These are phyloP conservation scores for Colletotrichum noveboracense DNA, from an alignment of 2,329 filamentous ascomycete genomes.

Conservation along the genomic window DNA sequence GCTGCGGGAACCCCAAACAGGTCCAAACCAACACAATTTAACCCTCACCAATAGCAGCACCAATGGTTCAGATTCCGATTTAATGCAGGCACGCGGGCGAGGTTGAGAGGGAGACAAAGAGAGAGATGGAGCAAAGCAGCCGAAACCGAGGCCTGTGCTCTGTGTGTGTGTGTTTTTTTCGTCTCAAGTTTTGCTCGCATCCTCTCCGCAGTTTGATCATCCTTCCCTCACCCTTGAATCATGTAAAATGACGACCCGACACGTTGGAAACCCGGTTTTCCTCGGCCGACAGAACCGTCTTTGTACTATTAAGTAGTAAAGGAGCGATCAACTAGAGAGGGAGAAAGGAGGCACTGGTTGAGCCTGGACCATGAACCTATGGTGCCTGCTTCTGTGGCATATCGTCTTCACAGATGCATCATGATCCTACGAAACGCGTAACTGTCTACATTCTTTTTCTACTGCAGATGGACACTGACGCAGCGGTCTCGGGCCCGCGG, in stretches of 20 bases:
- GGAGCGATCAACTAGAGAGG: not conserved
- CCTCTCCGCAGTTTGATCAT: not conserved
- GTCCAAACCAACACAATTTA: not conserved
- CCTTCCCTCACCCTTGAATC: not conserved
- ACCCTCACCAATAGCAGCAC: not conserved
- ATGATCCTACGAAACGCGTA: not conserved
- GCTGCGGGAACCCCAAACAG: not conserved
- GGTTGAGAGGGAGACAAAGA: not conserved
- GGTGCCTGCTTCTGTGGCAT: not conserved
- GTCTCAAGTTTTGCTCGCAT: constrained; percentile 6
- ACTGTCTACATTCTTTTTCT: not conserved
- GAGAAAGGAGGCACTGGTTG: not conserved
- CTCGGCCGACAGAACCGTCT: not conserved
- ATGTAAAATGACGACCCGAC: not conserved
- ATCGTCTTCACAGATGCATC: not conserved
- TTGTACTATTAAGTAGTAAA: not conserved
- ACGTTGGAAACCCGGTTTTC: not conserved
- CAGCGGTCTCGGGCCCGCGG: not conserved
- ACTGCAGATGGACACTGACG: not conserved
- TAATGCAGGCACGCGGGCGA: not conserved
- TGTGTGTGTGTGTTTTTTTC: not conserved
- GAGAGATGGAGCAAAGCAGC: not conserved
- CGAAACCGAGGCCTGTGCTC: constrained; percentile 2
- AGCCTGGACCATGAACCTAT: not conserved
- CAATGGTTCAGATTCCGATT: not conserved